Conservation (phyloP, 2,329 filamentous ascomycete genomes). For the Diaporthe aspalathi region DNA sequence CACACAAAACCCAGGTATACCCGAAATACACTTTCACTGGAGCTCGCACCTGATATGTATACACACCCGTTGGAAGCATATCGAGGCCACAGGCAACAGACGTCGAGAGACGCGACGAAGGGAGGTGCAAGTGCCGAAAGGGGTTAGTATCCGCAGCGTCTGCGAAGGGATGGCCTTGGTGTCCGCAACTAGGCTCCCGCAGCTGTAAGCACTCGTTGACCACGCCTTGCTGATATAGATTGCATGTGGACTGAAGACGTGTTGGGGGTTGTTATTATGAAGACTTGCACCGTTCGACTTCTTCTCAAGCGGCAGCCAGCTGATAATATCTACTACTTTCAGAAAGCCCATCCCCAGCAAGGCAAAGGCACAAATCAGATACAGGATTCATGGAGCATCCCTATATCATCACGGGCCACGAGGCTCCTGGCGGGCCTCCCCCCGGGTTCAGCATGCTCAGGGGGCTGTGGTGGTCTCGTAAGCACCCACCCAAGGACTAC, state of each 20-base stretch:
- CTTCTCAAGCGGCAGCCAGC: background rate
- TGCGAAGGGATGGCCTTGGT: background rate
- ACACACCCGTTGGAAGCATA: background rate
- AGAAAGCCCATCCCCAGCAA: too few species aligned
- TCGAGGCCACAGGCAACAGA: too few species aligned
- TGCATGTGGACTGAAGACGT: background rate
- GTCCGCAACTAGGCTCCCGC: background rate
- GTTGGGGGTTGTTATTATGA: background rate
- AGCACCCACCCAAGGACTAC: constrained; percentile 3
- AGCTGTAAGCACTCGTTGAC: background rate
- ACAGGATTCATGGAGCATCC: background rate
- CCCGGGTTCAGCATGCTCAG: constrained; percentile 1
- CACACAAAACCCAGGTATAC: too few species aligned
- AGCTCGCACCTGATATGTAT: background rate
- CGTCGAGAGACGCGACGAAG: too few species aligned
- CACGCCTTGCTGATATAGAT: background rate
- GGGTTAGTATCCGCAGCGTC: constrained; percentile 15
- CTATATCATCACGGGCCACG: constrained; percentile 1
- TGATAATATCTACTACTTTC: background rate
- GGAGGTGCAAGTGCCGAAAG: background rate
- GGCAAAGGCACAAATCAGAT: background rate
- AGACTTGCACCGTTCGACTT: background rate
- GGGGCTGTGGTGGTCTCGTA: constrained; percentile 13
- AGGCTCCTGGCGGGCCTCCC: constrained; percentile 20
- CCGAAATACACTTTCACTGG: too few species aligned